Base-by-base conservation (phyloP, 306 rosid species). In the Oemleria cerasiformis region DNA sequence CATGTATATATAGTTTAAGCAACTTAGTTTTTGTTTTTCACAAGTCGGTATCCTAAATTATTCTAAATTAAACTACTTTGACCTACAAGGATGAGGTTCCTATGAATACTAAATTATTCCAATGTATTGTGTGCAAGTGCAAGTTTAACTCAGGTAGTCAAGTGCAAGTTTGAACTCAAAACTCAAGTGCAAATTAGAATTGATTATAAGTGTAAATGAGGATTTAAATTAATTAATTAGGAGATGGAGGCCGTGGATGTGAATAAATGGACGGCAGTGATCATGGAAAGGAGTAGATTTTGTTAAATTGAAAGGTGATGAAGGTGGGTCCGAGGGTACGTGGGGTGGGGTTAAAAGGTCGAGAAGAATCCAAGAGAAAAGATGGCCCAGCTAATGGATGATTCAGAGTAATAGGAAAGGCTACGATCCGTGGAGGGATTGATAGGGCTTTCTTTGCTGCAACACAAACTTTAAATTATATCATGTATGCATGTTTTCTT, bases 371-470 rank as follows among this genome's bases (percentile, higher is more conserved):
- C 89, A 82, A 80, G 7, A 60, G 21, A 77, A 70, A 51, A 54
- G 40, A 42, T 77, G 89, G 87, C 81, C 92, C 89, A 75, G 78
- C n/a, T 62, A 72, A 79, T 90, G 72, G 86, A 88, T 85, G 86
- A 88, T 86, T 85, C 83, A 53, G 63, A 78, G 79, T 78, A 83
- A 84, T 68, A 81, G 81, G 74, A 83, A 83, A 30, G 63, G 86
- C 92, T 81, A 83, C 75, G 83, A 76, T 84, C 86, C 90, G 83
- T 73, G 72, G 69, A 78, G 69, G 69, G 79, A 84, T 86, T 78
- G 89, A 76, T 87, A 85, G 82, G 71, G 90, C 85, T 82, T 65
- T 83, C 77, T 74, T 84, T 72, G 82, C 70, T 77, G 68, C 59
- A 76, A 71, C 40, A 71, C 34, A 63, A 41, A 54, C 49, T 44